Base-by-base conservation (phyloP, 2,329 filamentous ascomycete genomes). In the Fusarium sp. region DNA sequence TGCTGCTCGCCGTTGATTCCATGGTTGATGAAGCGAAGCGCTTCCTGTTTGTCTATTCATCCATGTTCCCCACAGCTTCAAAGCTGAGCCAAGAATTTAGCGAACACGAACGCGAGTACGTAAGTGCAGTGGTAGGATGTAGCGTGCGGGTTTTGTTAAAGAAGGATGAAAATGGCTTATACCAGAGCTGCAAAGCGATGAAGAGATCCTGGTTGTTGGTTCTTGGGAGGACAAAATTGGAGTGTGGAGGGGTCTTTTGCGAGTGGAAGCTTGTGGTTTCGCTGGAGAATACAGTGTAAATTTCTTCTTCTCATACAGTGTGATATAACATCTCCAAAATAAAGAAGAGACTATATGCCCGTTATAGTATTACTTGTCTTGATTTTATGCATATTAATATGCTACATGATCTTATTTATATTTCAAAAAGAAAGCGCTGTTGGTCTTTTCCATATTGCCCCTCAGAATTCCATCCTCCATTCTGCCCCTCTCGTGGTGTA, bases 11-110 rank as follows among this genome's bases (percentile, higher is more conserved):
- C 53, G 68, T 69, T 45, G 75, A 69, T 53, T 78, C 73, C 77
- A 79, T 79, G 53, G 60, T 67, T 64, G 49, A 44, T 50, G 63
- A 73, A 75, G 64, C 64, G 46, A 70, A 68, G 52, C 50, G 69
- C 63, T 69, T 67, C 69, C 30, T 33, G 50, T 54, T 55, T 50
- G 54, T 66, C 62, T 75, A 75, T 53, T 55, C 46, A 46, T 48
- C 64, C 74, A 77, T 76, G 37, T 60, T 75, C 65, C 65, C 66
- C 70, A 69, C 71, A 55, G 42, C 46, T 35, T 32, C 45, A 30
- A 45, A 40, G n/a, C 41, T n/a, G 52, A 57, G n/a, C 50, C 53
- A 44, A 49, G 27, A 26, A 69, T 50, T 57, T 57, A 56, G 56
- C 60, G 60, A 72, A 72, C 38, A 70, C 65, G 68, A 64, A 64